Evolutionary conservation across 2,329 filamentous ascomycete genomes (phyloP).

Genomic region (Pestalotiopsis sp.): DNA sequence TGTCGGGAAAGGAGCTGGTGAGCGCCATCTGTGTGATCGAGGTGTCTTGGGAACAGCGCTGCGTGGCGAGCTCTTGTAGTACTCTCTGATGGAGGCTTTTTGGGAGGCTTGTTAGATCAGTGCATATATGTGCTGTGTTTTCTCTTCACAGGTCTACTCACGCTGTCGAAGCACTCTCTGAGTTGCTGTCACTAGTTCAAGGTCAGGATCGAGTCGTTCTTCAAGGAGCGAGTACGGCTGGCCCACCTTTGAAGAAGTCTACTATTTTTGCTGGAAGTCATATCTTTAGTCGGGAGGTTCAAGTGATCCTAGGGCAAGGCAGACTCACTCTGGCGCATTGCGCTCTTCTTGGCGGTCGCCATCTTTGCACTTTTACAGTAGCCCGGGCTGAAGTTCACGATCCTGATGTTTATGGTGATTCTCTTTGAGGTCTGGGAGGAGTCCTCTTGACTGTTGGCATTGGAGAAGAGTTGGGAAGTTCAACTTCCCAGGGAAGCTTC

Average conservation of each 20-base stretch:
- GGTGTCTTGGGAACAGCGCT: not conserved
- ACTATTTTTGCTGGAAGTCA: not conserved
- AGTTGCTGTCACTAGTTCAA: not conserved
- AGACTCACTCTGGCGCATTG: not conserved
- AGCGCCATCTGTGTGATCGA: not conserved
- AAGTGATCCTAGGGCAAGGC: no score
- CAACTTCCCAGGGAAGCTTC: not conserved
- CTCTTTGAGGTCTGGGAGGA: not conserved
- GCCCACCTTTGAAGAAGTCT: not conserved
- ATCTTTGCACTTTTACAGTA: not conserved
- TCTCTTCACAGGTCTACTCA: not conserved
- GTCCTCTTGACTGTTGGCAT: not conserved
- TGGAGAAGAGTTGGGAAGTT: not conserved
- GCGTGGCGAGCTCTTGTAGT: not conserved
- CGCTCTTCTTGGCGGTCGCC: not conserved
- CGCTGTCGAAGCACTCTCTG: not conserved
- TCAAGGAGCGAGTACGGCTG: not conserved
- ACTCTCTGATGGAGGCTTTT: not conserved
- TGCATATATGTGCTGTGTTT: not conserved
- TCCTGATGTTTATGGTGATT: not conserved
- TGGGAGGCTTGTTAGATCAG: not conserved
- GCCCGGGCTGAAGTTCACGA: not conserved
- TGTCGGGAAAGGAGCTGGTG: not conserved
- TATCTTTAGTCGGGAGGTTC: not conserved
- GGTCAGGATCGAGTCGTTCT: no score